Conservation (phyloP, 306 rosid species). For the Nissolia schottii region DNA sequence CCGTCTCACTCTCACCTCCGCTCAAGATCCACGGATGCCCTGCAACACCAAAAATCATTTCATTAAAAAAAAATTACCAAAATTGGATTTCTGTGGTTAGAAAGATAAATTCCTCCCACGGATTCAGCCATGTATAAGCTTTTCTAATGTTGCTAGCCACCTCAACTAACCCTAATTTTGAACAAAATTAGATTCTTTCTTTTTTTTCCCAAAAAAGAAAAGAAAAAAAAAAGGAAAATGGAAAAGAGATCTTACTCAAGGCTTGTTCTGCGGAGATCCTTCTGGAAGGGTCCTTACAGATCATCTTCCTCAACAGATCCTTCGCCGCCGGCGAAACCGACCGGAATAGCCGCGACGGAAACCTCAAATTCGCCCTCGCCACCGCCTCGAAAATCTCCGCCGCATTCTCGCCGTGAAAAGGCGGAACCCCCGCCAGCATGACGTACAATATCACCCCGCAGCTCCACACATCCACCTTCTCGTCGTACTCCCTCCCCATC, state of each 20-base stretch:
- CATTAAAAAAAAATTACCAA: background rate
- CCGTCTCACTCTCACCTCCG: slow-evolving; percentile 59
- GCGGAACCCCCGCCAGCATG: slow-evolving; percentile 77
- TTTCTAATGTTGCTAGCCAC: too few relatives aligned
- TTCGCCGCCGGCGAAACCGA: slow-evolving; percentile 65
- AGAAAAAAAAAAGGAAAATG: background rate
- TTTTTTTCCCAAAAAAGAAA: too few relatives aligned
- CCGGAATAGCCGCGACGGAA: slow-evolving; percentile 69
- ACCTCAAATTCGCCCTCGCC: slow-evolving; percentile 67
- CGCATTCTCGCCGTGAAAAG: slow-evolving; percentile 72
- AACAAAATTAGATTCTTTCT: too few relatives aligned
- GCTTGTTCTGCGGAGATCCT: slow-evolving; percentile 81
- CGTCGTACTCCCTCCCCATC: slow-evolving; percentile 57
- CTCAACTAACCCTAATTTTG: too few relatives aligned
- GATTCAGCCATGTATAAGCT: too few relatives aligned
- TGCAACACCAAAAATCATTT: slow-evolving; percentile 9
- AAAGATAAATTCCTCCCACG: too few relatives aligned
- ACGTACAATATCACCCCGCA: slow-evolving; percentile 70
- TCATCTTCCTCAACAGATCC: slow-evolving; percentile 85
- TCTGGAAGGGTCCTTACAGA: slow-evolving; percentile 59
- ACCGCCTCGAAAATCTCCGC: slow-evolving; percentile 70
- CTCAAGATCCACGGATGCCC: slow-evolving; percentile 87
- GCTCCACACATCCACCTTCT: slow-evolving; percentile 86
- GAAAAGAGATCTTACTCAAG: slow-evolving; percentile 47
- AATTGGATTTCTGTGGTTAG: too few relatives aligned